phyloP scores from a whole-genome alignment of 306 rosid genomes.

The Vachellia collinsii region DNA sequence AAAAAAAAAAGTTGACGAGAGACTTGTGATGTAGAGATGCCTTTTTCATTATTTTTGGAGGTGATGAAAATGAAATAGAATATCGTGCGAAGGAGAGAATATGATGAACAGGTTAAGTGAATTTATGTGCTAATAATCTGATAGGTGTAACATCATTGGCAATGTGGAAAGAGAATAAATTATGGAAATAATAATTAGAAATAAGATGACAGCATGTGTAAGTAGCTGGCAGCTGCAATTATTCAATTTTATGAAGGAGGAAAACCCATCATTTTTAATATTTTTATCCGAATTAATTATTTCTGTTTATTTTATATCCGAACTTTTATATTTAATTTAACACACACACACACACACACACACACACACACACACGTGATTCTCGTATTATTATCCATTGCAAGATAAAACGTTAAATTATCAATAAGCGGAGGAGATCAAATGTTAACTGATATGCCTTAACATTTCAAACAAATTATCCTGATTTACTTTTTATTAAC shows the following conservation, averaged over 20 bases:
- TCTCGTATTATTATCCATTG: not conserved
- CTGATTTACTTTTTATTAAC: too few relatives aligned
- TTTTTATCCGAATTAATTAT: not conserved
- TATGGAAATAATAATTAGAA: not conserved
- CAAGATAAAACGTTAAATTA: not conserved
- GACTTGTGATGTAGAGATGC: not conserved
- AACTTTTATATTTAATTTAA: too few relatives aligned
- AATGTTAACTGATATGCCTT: not conserved
- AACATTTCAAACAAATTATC: not conserved
- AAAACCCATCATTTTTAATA: not conserved
- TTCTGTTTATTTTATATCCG: too few relatives aligned
- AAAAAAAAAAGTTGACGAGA: not conserved
- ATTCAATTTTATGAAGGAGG: not conserved
- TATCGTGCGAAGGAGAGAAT: too few relatives aligned
- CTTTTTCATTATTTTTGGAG: not conserved
- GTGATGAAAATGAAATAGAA: too few relatives aligned
- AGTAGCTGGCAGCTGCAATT: not conserved
- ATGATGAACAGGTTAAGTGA: too few relatives aligned
- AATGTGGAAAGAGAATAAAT: not conserved
- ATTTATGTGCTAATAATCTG: not conserved
- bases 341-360: too few relatives aligned
- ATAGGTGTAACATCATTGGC: not conserved
- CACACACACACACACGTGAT: too few relatives aligned
- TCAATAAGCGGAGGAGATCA: not conserved
- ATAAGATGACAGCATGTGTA: not conserved